phyloP scores from a whole-genome alignment of 345 rosid species.

The Ceriops tagal region DNA sequence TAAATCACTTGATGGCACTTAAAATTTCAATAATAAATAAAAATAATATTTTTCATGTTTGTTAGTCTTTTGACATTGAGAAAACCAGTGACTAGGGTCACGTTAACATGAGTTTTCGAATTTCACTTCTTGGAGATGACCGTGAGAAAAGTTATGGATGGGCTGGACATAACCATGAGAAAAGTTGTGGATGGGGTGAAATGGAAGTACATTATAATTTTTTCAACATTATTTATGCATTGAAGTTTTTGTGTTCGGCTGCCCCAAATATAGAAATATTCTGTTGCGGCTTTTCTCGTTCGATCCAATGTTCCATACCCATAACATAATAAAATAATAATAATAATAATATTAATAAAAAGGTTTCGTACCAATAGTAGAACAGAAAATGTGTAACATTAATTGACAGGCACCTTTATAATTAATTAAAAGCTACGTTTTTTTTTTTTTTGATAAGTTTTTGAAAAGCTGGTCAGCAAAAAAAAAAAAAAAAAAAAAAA shows the following conservation, averaged over 20 bases:
- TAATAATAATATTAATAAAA: no score
- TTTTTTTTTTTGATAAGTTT: no score
- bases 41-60: background rate
- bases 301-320: no score
- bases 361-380: no score
- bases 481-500: no score
- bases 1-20: no score
- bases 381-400: no score
- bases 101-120: conserved; percentile 11
- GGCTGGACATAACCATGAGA: conserved; percentile 11
- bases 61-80: background rate
- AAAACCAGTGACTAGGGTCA: background rate
- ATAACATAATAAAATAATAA: no score
- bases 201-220: background rate
- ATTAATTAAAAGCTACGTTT: no score
- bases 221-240: background rate
- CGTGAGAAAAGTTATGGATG: conserved; percentile 12
- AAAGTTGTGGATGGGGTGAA: conserved; percentile 22
- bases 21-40: no score
- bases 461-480: no score
- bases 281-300: background rate
- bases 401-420: no score
- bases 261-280: background rate
- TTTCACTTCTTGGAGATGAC: conserved; percentile 7
- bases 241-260: background rate